Base-by-base conservation (phyloP, 306 rosid species). In the Albizia julibrissin region DNA sequence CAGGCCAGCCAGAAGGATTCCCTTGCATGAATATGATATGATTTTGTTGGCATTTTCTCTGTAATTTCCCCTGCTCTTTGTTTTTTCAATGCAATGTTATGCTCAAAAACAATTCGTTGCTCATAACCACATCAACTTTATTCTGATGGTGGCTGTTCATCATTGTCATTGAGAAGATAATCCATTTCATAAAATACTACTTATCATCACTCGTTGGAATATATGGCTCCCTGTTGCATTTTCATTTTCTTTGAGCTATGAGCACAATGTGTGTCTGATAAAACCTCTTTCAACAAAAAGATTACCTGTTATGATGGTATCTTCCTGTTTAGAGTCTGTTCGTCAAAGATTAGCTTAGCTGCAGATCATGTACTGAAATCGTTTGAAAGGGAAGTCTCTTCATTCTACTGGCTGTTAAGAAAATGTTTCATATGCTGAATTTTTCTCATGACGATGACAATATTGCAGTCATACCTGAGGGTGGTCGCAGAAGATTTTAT, bases 1-100 rank as follows among this genome's bases (percentile, higher is more conserved):
- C 96, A 89, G 79, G 94, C 94, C 59, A 85, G 68, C 65, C 90
- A 77, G 80, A 89, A 72, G 76, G 91, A 93, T 65, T 74, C 92
- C 74, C 84, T 85, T 62, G 88, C 91, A 58, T 92, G 85, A 94
- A 27, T 56, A 3, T 72, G 54, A 79, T 80, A 86, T 87, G 39
- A 65, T 70, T 71, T 31, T 80, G 74, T 58, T 74, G 49, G 10
- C 76, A 52, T 40, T 58, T 69, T 33, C 79, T 19, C 42, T 80
- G 77, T 69, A 72, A 16, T 90, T 86, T 77, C 78, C 54, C 34
- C 68, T 39, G 68, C 73, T 65, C 19, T 24, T 59, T 50, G 43
- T 62, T 81, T 77, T 83, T 82, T 21, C 59, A 37, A 67, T 89
- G 85, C 64, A 50, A 68, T 82, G 71, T 71, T 8, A n/a, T 84